Evolutionary conservation across 257 asterid species (phyloP).

Genomic region (Voacanga thouarsii): DNA sequence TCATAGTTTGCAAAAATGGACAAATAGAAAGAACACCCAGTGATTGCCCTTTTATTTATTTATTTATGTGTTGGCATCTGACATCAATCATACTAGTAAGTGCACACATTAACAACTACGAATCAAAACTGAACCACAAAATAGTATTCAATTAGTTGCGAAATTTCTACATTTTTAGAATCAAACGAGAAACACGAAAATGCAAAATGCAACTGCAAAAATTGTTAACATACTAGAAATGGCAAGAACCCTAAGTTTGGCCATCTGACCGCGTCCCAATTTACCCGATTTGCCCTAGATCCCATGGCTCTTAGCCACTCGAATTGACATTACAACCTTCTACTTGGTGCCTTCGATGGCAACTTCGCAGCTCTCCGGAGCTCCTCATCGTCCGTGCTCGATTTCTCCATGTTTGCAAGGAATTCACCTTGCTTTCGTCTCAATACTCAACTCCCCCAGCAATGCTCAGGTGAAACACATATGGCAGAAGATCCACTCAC

Average conservation of each 20-base stretch:
- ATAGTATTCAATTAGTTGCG: neutral
- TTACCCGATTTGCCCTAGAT: slow-evolving; percentile 77
- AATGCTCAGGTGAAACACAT: neutral
- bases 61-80: neutral
- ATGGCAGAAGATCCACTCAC: too few species aligned
- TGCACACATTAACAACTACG: neutral
- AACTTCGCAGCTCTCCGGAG: slow-evolving; percentile 94
- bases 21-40: neutral
- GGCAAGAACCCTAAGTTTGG: slow-evolving; percentile 95
- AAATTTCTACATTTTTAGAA: neutral
- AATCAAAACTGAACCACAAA: neutral
- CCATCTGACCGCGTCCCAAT: slow-evolving; percentile 88
- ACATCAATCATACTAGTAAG: neutral
- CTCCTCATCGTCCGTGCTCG: slow-evolving; percentile 96
- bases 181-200: neutral
- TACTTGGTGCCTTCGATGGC: slow-evolving; percentile 87
- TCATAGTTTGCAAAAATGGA: neutral
- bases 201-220: neutral
- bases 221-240: slow-evolving; percentile 58
- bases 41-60: neutral
- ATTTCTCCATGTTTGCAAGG: slow-evolving; percentile 68
- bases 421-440: neutral
- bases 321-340: slow-evolving; percentile 72
- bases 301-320: slow-evolving; percentile 90
- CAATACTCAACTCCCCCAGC: neutral